Base-by-base conservation (phyloP, 352 stramenopile species). In the Phytophthora pistaciae region DNA sequence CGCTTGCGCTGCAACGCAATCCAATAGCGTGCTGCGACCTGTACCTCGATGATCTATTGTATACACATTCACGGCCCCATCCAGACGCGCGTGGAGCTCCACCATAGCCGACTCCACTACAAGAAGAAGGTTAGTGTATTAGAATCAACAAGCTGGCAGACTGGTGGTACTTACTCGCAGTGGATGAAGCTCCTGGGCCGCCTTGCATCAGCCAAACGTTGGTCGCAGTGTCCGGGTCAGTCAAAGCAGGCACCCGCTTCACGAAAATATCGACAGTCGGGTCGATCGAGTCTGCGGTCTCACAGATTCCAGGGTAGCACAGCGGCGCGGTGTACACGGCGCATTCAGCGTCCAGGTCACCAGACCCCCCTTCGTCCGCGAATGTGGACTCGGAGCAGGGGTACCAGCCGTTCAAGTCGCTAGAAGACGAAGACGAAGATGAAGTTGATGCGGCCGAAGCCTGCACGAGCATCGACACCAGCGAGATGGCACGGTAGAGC, bases 41-140 rank as follows among this genome's bases (percentile, higher is more conserved):
- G 74, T 86, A 42, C 80, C 83, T 11, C 82, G 82, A 23, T 87
- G 77, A 40, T 89, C 79, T 74, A 89, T 85, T 18, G 82, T 89
- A 58, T 89, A 89, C 3, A 89, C 70, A 27, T 89, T 85, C 5
- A 84, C 82, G 6, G 60, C 49, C 64, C 75, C 72, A 20, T 71
- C 25, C 2, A 85, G 49, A 40, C 60, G 27, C n/a, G 53, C 7
- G 20, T 84, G 68, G 9, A 87, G 49, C 6, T 61, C 57, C 11
- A 68, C 54, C 79, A 89, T 85, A 29, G 38, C 60, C 8, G 53
- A 70, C 49, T 84, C 77, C 77, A 82, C 74, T 84, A 48, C 21
- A 31, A 66, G 23, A 62, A 31, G 60, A 20, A 56, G 36, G 36
- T 42, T 6, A 42, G 36, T 42, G 11, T 42, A 42, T 5, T 14